A percentile compares a stretch with the other conserved stretches of the same genome.
phyloP scores from a whole-genome alignment of 345 rosid genomes.

The Lumnitzera racemosa region DNA sequence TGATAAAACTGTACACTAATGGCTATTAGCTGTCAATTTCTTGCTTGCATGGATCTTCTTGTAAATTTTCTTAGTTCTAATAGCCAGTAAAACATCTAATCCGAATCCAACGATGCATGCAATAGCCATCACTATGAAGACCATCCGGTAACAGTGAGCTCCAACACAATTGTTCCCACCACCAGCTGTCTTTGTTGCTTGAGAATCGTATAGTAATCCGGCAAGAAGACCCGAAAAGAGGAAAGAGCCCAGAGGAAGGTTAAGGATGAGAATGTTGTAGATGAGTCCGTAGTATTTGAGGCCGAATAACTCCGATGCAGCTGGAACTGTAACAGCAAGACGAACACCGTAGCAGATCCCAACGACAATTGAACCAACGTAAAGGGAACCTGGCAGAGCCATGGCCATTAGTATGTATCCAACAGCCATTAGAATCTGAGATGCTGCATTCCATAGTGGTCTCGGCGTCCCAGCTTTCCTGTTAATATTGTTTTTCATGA shows the following conservation, averaged over 20 bases:
- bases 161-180: constrained; percentile 92
- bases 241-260: constrained; percentile 89
- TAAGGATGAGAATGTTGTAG: constrained; percentile 77
- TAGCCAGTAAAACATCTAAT: constrained; percentile 53
- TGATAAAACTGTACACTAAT: neutral
- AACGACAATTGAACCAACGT: constrained; percentile 75
- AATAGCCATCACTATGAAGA: constrained; percentile 63
- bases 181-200: constrained; percentile 63
- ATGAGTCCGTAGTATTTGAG: constrained; percentile 83
- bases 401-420: constrained; percentile 79
- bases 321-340: constrained; percentile 72
- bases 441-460: constrained; percentile 87
- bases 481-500: constrained; percentile 6
- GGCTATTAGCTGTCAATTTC: constrained; percentile 16
- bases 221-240: constrained; percentile 90
- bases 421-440: constrained; percentile 87
- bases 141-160: constrained; percentile 69
- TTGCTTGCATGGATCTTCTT: constrained; percentile 42
- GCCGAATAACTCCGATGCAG: constrained; percentile 92
- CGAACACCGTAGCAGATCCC: constrained; percentile 95
- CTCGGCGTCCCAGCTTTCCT: constrained; percentile 89
- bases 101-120: constrained; percentile 62
- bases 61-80: constrained; percentile 55
- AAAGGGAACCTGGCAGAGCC: constrained; percentile 74
- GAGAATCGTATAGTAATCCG: constrained; percentile 59